Evolutionary conservation across 768 basidiomycete genomes (phyloP), one percentile per base, ranked within the genome.

Genomic region (Termitomyces heimii): DNA sequence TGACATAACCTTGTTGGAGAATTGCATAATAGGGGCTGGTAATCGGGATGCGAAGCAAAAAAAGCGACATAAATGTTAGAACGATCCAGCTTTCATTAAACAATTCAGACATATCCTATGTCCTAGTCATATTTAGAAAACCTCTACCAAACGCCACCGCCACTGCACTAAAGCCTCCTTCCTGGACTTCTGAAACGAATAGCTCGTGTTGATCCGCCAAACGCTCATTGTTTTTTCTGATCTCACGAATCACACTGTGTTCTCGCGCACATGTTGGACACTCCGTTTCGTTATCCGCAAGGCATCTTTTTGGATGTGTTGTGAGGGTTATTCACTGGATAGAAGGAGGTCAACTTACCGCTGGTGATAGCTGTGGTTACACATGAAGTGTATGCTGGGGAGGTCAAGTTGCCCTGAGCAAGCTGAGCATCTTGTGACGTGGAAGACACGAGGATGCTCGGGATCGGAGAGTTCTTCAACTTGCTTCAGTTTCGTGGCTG

Each of bases 361-460:
- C 68, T 96, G 93, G 68, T 99, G 97, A 74, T 92, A 98, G 59
- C 92, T 94, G 68, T 98, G 97, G 65, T 88, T 86, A 71, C 96
- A 99, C 96, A 98, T 97, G 67, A 98, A 98, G 70, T 98, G 95
- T 6, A 98, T 80, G 61, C 84, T 89, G 0, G 97, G 96, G 10
- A 98, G 82, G 68, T 98, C 95, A 58, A 98, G 82, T 63, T 90
- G 92, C 1, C 88, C 92, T 16, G 86, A 81, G 69, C 97, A 98
- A 4, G 86, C 81, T 22, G 95, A 88, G 70, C 97, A 98, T 42
- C 94, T 79, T 8, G 94, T 95, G 59, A 96, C 91, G 67, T 98
- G 94, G 77, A 98, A 97, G 22, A 98, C 89, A 20, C 84, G 82
- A 0, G 97, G 90, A 53, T 85, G 81, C 22, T 85, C 82, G 7